Percentiles rank a stretch among this genome's conserved stretches.
These are phyloP conservation scores for Acacia concinna DNA, from an alignment of 331 rosid species.

Conservation along the genomic window DNA sequence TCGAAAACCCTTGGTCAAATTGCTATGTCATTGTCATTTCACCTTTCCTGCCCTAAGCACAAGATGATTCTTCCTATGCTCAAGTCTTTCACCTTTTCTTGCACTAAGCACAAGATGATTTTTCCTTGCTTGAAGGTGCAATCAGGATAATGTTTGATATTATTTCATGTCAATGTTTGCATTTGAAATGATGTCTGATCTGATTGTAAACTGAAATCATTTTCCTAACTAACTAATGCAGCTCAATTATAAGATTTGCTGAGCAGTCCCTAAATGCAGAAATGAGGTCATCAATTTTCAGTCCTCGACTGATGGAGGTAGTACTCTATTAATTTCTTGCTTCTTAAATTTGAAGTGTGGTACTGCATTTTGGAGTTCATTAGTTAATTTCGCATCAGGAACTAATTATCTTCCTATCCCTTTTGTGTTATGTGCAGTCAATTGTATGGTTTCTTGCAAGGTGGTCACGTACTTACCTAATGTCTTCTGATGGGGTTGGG, in stretches of 20 bases:
- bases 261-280: constrained; percentile 80
- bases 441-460: constrained; percentile 95
- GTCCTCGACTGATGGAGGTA: constrained; percentile 99
- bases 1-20: not conserved
- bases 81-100: not conserved
- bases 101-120: not conserved
- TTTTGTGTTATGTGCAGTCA: constrained; percentile 65
- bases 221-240: constrained; percentile 42
- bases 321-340: constrained; percentile 26
- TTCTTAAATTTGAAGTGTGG: constrained; percentile 21
- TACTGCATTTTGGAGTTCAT: constrained; percentile 12
- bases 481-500: constrained; percentile 69
- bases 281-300: constrained; percentile 74
- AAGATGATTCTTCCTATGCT: not conserved
- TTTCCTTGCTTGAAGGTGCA: constrained; percentile 24
- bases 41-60: no score
- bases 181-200: constrained; percentile 15
- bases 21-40: not conserved
- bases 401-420: constrained; percentile 23
- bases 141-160: constrained; percentile 17
- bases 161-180: constrained; percentile 19
- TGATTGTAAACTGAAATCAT: constrained; percentile 21
- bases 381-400: constrained; percentile 29
- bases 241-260: constrained; percentile 86
- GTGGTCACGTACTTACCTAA: constrained; percentile 87